Evolutionary conservation across 2,329 filamentous ascomycete species (phyloP).

Genomic region (Neonectria neomacrospora): DNA sequence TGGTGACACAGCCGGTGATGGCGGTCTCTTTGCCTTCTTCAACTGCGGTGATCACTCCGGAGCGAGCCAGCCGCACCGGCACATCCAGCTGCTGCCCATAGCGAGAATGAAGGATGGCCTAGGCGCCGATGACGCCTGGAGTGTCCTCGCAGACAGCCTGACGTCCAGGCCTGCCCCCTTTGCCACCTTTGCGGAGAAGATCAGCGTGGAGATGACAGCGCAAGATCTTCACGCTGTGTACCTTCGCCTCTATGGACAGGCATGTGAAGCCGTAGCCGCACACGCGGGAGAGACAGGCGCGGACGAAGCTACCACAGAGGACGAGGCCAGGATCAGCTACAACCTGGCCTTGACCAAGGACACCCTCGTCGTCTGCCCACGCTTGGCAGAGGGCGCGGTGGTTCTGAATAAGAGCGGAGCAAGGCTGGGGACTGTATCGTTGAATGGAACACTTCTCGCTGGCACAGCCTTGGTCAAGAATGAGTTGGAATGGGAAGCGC

Average conservation of each 20-base stretch:
- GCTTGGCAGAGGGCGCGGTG: conserved; percentile 61
- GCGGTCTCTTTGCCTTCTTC: conserved; percentile 72
- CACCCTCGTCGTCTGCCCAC: conserved; percentile 65
- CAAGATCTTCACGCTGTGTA: conserved; percentile 57
- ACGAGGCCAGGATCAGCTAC: conserved; percentile 68
- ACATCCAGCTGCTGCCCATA: conserved; percentile 77
- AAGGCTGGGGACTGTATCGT: conserved; percentile 57
- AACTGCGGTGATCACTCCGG: conserved; percentile 76
- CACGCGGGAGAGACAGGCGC: conserved; percentile 17
- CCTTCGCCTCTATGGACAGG: conserved; percentile 59
- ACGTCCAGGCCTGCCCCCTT: conserved; percentile 54
- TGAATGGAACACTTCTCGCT: conserved; percentile 73
- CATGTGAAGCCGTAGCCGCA: conserved; percentile 52
- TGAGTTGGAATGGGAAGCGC: conserved; percentile 65
- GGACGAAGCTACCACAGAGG: conserved; percentile 43
- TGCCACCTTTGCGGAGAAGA: conserved; percentile 54
- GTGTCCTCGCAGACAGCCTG: conserved; percentile 58
- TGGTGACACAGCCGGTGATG: conserved; percentile 18
- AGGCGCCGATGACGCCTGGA: conserved; percentile 54
- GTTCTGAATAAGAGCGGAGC: conserved; percentile 45
- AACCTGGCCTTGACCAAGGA: conserved; percentile 69
- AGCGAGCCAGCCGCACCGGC: conserved; percentile 77
- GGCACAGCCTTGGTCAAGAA: conserved; percentile 73
- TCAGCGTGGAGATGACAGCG: conserved; percentile 49
- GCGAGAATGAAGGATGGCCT: conserved; percentile 69